Base-by-base conservation (phyloP, 306 rosid species). In the Arachis hypogaea region DNA sequence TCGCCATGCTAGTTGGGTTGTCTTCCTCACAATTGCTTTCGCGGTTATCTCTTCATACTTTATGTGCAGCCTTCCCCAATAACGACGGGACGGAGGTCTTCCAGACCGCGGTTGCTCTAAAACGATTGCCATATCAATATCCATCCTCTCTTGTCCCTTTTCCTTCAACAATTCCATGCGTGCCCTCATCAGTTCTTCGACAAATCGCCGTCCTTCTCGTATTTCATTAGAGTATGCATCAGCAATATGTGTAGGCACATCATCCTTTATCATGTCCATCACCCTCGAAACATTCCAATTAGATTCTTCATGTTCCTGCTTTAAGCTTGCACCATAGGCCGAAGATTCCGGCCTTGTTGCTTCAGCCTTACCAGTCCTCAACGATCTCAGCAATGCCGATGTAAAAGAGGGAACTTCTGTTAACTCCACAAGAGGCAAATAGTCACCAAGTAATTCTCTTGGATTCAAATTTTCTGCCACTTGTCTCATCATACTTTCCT, bases 251-350 rank as follows among this genome's bases (percentile, higher is more conserved):
- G 7, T 33, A 1, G n/a, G 51, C 28, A 46, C 11, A 16, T 45
- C 58, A 44, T 58, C 16, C 66, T 18, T 63, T 5, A 74, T 3
- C 46, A 33, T 57, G 51, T 45, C 57, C 7, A 46, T n/a, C 45
- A 75, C n/a, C 7, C 28, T 12, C 11, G 18, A 9, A 38, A 45
- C 51, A 36, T 75, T 60, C 28, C 38, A 7, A 3, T 11, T 33
- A 63, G 8, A 44, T 1, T 63, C 56, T 63, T 74, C 71, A 1
- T 73, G 70, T 11, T 73, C 77, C 47, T 73, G 77, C 64, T 6
- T 6, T 62, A 42, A 40, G 42, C 78, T 74, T 52, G 55, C 71
- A n/a, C 42, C 63, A 54, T 74, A 74, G 30, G 8, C 8, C 41
- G 64, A 63, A n/a, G 60, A 60, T 59, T 29, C 68, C 11, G 33